phyloP scores from a whole-genome alignment of 805 yeast species.

The Yamadazyma phyllophila region DNA sequence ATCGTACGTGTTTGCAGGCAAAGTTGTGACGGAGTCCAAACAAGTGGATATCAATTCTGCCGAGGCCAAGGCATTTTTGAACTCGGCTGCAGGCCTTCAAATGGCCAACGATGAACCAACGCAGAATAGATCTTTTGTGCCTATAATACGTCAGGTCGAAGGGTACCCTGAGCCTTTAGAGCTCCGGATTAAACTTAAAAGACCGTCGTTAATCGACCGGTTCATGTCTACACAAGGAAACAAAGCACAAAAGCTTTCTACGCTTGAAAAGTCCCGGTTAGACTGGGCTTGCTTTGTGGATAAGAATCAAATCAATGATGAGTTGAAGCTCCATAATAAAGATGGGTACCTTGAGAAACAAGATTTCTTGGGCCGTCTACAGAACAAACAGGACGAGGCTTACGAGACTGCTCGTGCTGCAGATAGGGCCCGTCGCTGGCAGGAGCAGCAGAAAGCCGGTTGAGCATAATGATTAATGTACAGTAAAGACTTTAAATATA shows the following conservation, averaged over 20 bases:
- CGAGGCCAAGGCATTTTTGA: slow-evolving; percentile 80
- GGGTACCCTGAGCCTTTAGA: slow-evolving; percentile 33
- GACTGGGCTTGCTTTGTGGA: slow-evolving; percentile 97
- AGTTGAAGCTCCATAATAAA: slow-evolving; percentile 74
- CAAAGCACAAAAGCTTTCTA: slow-evolving; percentile 73
- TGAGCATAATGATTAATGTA: neutral
- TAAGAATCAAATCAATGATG: slow-evolving; percentile 78
- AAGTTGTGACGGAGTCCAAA: slow-evolving; percentile 71
- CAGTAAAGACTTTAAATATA: too few species aligned
- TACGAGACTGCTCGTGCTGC: slow-evolving; percentile 43
- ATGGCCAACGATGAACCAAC: slow-evolving; percentile 10
- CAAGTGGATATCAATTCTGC: slow-evolving; percentile 75
- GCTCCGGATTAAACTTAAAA: slow-evolving; percentile 58
- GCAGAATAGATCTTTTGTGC: slow-evolving; percentile 27
- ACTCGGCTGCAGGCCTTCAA: slow-evolving; percentile 44
- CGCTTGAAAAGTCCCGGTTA: slow-evolving; percentile 86
- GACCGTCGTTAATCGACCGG: slow-evolving; percentile 74
- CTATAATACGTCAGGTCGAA: slow-evolving; percentile 31
- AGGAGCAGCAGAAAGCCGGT: slow-evolving; percentile 8
- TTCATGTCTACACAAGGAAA: slow-evolving; percentile 63
- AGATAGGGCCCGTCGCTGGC: slow-evolving; percentile 24
- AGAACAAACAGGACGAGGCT: slow-evolving; percentile 51
- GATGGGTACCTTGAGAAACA: slow-evolving; percentile 91
- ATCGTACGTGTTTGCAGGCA: slow-evolving; percentile 88
- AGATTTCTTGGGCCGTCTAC: slow-evolving; percentile 80